Evolutionary conservation across 2,329 filamentous ascomycete genomes (phyloP).

Genomic region (Alternaria sp.): DNA sequence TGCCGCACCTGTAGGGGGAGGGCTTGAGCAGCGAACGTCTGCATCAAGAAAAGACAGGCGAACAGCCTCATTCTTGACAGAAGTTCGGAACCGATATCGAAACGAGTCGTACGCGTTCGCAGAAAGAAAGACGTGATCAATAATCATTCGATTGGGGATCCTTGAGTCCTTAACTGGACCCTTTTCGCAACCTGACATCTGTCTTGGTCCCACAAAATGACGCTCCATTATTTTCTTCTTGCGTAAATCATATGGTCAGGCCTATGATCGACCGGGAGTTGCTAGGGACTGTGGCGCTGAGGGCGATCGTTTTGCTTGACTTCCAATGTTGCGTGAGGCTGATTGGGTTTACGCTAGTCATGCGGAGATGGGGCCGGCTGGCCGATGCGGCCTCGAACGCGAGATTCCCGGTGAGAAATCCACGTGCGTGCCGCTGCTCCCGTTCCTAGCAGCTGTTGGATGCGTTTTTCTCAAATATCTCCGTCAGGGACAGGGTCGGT

Average conservation of each 20-base stretch:
- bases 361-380: background rate
- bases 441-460: background rate
- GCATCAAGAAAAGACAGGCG: background rate
- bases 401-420: background rate
- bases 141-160: background rate
- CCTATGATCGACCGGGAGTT: background rate
- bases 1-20: background rate
- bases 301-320: background rate
- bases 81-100: background rate
- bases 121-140: background rate
- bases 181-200: background rate
- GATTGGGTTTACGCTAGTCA: constrained; percentile 1
- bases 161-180: constrained; percentile 2
- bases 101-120: background rate
- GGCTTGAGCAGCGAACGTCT: background rate
- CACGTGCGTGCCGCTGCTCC: constrained; percentile 1
- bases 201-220: background rate
- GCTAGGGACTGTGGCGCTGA: background rate
- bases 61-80: background rate
- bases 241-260: background rate
- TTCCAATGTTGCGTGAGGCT: background rate
- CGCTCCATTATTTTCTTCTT: background rate
- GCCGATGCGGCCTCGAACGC: background rate
- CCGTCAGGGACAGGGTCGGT: background rate
- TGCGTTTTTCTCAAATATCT: background rate